Conservation (phyloP, 2,329 filamentous ascomycete genomes). For the Penicillium aurantiogriseum region DNA sequence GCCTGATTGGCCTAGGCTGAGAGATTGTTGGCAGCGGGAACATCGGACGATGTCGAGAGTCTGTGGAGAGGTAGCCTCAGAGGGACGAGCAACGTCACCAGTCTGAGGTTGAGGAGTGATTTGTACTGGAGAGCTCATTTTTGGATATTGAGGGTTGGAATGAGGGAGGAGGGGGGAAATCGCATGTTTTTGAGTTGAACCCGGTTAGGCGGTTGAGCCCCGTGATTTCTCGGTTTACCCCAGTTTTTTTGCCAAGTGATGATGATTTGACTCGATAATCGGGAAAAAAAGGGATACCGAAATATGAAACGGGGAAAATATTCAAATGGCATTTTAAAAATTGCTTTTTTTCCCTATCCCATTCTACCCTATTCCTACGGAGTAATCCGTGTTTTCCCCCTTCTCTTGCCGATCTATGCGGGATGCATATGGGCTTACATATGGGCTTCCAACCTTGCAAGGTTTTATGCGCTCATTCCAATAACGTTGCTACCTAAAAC, state of each 20-base stretch:
- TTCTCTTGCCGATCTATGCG: neutral
- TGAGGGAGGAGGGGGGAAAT: neutral
- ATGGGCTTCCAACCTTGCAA: neutral
- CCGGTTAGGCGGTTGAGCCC: neutral
- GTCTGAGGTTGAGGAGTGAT: constrained; percentile 26
- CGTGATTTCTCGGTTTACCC: constrained; percentile 2
- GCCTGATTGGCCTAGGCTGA: constrained; percentile 41
- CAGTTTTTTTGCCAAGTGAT: neutral
- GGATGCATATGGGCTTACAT: neutral
- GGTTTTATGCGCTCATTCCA: neutral
- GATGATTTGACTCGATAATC: neutral
- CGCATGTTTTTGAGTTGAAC: constrained; percentile 1
- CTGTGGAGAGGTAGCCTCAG: constrained; percentile 25
- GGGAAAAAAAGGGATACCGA: neutral
- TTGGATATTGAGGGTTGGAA: neutral
- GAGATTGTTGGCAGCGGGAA: constrained; percentile 48
- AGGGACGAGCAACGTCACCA: constrained; percentile 18
- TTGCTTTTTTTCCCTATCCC: neutral
- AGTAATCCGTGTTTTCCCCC: neutral
- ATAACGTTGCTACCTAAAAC: neutral
- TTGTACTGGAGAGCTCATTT: constrained; percentile 40
- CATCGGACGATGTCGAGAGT: constrained; percentile 47
- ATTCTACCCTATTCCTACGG: neutral
- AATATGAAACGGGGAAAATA: constrained; percentile 1
- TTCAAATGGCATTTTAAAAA: neutral